A percentile compares a stretch with the other conserved stretches of the same genome.
These are phyloP conservation scores for Nemania diffusa DNA, from an alignment of 2,329 filamentous ascomycete genomes.

Conservation along the genomic window DNA sequence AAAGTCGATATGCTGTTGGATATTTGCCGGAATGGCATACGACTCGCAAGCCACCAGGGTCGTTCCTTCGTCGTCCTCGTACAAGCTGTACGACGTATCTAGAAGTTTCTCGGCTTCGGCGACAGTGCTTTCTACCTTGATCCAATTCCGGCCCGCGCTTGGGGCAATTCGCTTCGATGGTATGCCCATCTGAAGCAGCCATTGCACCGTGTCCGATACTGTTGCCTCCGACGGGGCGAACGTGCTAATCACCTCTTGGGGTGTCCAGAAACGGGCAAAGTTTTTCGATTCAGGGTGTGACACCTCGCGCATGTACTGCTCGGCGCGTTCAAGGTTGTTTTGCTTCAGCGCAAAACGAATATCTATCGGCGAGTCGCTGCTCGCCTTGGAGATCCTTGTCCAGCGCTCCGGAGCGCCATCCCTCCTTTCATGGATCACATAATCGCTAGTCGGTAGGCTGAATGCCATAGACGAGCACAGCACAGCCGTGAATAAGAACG, in stretches of 20 bases:
- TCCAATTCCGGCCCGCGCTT: constrained; percentile 22
- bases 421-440: constrained; percentile 27
- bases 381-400: constrained; percentile 7
- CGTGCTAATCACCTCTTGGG: constrained; percentile 19
- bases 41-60: constrained; percentile 17
- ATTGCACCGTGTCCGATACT: constrained; percentile 8
- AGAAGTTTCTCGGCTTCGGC: constrained; percentile 28
- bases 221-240: constrained; percentile 23
- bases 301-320: constrained; percentile 24
- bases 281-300: constrained; percentile 24
- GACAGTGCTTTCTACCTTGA: constrained; percentile 23
- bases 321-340: constrained; percentile 19
- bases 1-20: constrained; percentile 26
- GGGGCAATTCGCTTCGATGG: constrained; percentile 1
- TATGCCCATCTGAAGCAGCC: constrained; percentile 22
- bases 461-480: constrained; percentile 13
- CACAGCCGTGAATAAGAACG: not conserved
- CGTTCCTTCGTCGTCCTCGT: constrained; percentile 13
- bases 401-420: constrained; percentile 12
- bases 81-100: constrained; percentile 17
- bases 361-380: constrained; percentile 4
- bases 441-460: constrained; percentile 7
- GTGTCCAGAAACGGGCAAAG: constrained; percentile 25
- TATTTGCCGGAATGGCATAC: constrained; percentile 11
- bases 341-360: constrained; percentile 28